phyloP scores from a whole-genome alignment of 768 basidiomycete species.

The Termitomyces sp. region DNA sequence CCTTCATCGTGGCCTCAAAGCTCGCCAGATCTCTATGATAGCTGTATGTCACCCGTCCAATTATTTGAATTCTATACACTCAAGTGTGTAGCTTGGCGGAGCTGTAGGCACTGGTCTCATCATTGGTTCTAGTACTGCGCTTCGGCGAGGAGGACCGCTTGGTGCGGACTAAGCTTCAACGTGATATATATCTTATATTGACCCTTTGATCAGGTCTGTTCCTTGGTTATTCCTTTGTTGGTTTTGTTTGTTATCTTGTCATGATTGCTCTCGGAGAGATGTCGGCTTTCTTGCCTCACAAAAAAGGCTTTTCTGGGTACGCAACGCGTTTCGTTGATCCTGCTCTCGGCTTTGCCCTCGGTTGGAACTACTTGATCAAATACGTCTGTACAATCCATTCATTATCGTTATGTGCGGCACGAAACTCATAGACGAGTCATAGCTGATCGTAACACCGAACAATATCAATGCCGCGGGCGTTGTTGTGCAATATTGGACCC shows the following conservation, averaged over 20 bases:
- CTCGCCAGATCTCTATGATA: slow-evolving; percentile 52
- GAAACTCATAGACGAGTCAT: slow-evolving; percentile 1
- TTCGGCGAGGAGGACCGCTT: slow-evolving; percentile 48
- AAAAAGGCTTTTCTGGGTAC: slow-evolving; percentile 56
- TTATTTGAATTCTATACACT: not conserved
- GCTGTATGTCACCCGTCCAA: slow-evolving; percentile 25
- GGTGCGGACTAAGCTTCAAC: slow-evolving; percentile 20
- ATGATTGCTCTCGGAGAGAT: slow-evolving; percentile 51
- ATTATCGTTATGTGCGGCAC: not conserved
- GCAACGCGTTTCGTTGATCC: slow-evolving; percentile 64
- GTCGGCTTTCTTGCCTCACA: slow-evolving; percentile 50
- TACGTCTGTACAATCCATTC: slow-evolving; percentile 27
- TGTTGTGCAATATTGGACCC: slow-evolving; percentile 44
- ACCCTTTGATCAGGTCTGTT: slow-evolving; percentile 15
- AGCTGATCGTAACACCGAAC: slow-evolving; percentile 60
- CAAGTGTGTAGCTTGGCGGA: slow-evolving; percentile 31
- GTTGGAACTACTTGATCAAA: slow-evolving; percentile 60
- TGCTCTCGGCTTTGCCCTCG: slow-evolving; percentile 61
- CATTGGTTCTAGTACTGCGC: slow-evolving; percentile 54
- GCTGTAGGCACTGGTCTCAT: slow-evolving; percentile 52
- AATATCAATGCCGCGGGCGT: slow-evolving; percentile 60
- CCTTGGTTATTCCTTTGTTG: slow-evolving; percentile 42
- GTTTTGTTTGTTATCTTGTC: slow-evolving; percentile 53
- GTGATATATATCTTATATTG: not conserved
- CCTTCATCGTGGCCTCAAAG: slow-evolving; percentile 44